A percentile compares a stretch with the other conserved stretches of the same genome.
Evolutionary conservation across 257 asterid genomes (phyloP).

Genomic region (Gynochthodes officinalis): DNA sequence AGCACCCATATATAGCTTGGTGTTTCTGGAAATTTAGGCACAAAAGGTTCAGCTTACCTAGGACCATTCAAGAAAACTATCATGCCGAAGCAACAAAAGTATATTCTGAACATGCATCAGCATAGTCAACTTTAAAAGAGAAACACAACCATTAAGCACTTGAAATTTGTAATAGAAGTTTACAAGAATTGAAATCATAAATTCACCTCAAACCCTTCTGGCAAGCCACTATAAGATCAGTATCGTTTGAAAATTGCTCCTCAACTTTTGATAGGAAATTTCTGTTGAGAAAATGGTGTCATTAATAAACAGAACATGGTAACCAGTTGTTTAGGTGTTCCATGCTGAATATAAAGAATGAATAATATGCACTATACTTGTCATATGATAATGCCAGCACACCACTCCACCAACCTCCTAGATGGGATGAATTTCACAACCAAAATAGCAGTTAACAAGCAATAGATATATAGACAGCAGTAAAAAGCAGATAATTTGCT

Average conservation of each 20-base stretch:
- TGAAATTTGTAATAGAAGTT: background rate
- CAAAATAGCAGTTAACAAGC: background rate
- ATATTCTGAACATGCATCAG: no score
- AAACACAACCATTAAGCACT: background rate
- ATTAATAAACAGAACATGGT: background rate
- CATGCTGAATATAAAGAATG: background rate
- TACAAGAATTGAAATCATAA: slow-evolving; percentile 18
- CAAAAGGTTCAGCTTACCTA: background rate
- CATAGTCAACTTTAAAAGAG: background rate
- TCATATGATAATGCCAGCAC: slow-evolving; percentile 67
- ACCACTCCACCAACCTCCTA: slow-evolving; percentile 99
- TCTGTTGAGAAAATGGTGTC: slow-evolving; percentile 34
- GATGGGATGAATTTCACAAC: slow-evolving; percentile 9
- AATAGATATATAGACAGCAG: background rate
- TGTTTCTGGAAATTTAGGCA: background rate
- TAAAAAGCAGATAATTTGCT: background rate
- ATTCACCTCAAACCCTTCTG: slow-evolving; percentile 95
- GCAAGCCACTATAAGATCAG: slow-evolving; percentile 86
- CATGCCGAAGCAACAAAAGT: no score
- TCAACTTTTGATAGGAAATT: slow-evolving; percentile 60
- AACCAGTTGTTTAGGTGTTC: background rate
- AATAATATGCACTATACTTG: slow-evolving; percentile 36
- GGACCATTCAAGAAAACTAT: no score
- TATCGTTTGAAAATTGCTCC: slow-evolving; percentile 74
- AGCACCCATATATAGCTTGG: background rate